phyloP scores from a whole-genome alignment of 345 rosid species.

The Chamaenerion angustifolium region DNA sequence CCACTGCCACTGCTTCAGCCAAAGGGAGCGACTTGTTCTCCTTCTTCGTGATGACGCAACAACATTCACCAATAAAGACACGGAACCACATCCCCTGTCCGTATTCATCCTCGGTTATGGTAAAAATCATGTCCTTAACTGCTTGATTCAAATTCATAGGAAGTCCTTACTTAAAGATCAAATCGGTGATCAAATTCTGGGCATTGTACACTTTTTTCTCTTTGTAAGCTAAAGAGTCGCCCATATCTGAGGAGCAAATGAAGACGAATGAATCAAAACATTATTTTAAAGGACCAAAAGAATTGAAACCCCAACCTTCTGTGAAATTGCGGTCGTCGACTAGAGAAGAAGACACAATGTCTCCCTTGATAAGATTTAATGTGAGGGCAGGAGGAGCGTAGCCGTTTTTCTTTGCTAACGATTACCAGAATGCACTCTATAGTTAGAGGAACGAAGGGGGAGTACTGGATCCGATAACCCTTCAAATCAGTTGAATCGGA shows the following conservation, averaged over 20 bases:
- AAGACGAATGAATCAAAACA: too few relatives aligned
- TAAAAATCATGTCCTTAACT: constrained; percentile 24
- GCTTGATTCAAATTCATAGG: constrained; percentile 13
- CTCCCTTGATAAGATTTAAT: too few relatives aligned
- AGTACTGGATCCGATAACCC: too few relatives aligned
- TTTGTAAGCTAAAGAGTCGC: constrained; percentile 27
- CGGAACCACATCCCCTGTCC: constrained; percentile 62
- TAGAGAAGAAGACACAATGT: too few relatives aligned
- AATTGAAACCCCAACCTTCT: too few relatives aligned
- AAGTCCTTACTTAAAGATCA: constrained; percentile 19
- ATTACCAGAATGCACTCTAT: too few relatives aligned
- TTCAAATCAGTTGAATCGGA: too few relatives aligned
- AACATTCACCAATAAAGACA: constrained; percentile 53
- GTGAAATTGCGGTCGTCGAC: too few relatives aligned
- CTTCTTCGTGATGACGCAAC: constrained; percentile 36
- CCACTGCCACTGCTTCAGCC: constrained; percentile 25
- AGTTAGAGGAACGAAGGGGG: too few relatives aligned
- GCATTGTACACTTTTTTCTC: constrained; percentile 63
- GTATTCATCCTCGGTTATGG: constrained; percentile 48
- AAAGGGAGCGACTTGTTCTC: constrained; percentile 36
- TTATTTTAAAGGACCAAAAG: too few relatives aligned
- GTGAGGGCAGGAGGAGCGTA: too few relatives aligned
- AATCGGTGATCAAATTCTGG: constrained; percentile 22
- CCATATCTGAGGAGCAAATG: constrained; percentile 46
- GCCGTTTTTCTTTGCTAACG: too few relatives aligned